Conservation (phyloP, 768 basidiomycete genomes). For the Psilocybe tampanensis region DNA sequence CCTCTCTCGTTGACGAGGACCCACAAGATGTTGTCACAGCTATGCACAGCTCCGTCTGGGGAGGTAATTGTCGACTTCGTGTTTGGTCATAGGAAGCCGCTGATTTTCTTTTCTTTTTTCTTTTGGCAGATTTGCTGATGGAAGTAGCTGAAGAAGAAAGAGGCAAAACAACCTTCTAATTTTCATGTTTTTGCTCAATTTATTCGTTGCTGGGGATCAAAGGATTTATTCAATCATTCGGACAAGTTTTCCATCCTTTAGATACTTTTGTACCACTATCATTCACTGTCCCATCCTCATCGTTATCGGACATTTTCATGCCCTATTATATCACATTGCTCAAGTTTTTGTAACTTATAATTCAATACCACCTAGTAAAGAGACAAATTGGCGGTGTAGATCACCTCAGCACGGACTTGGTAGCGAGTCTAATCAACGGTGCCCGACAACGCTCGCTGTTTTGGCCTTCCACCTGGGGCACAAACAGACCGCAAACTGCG, state of each 20-base stretch:
- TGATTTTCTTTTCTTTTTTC: neutral
- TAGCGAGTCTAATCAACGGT: no score
- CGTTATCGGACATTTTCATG: neutral
- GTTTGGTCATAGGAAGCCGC: neutral
- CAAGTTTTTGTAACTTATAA: conserved; percentile 6
- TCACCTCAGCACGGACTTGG: no score
- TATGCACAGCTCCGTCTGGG: conserved; percentile 72
- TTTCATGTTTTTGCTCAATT: conserved; percentile 6
- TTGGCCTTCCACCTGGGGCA: no score
- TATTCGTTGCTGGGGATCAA: conserved; percentile 10
- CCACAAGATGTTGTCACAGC: conserved; percentile 54
- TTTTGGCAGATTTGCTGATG: conserved; percentile 21
- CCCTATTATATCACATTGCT: conserved; percentile 5
- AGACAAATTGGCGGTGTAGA: no score
- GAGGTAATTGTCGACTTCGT: conserved; percentile 42
- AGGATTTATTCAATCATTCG: conserved; percentile 2
- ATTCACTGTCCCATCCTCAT: conserved; percentile 4
- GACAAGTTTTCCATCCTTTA: conserved; percentile 8
- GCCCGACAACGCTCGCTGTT: no score
- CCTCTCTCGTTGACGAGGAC: conserved; percentile 44
- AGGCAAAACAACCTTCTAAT: conserved; percentile 13
- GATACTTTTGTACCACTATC: conserved; percentile 20
- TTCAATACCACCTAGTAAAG: conserved; percentile 8
- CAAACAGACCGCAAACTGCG: no score
- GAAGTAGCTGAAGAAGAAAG: conserved; percentile 24